These are phyloP conservation scores for Rhytidiadelphus loreus DNA, from an alignment of 225 moss, liverwort and hornwort genomes.

Conservation along the genomic window DNA sequence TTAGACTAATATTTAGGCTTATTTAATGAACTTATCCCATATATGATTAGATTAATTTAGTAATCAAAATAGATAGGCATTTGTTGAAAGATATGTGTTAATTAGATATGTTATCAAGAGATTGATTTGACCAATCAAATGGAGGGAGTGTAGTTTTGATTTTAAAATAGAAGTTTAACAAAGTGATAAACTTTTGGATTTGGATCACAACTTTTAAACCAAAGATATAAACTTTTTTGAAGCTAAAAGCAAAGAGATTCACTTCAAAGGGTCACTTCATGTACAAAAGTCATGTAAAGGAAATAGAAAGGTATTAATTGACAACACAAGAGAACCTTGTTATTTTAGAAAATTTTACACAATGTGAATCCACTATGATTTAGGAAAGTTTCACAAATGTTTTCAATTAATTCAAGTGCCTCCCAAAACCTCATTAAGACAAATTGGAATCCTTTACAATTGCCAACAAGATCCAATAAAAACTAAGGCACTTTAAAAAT, in stretches of 20 bases:
- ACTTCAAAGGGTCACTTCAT: not conserved
- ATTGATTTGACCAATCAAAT: not conserved
- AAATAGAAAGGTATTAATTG: not conserved
- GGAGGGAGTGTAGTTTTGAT: rapidly evolving
- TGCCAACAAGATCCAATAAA: not conserved
- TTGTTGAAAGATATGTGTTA: not conserved
- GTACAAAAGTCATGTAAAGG: too few relatives aligned
- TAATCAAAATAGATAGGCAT: not conserved
- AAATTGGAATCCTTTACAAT: not conserved
- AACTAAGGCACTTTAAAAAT: not conserved
- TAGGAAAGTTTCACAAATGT: not conserved
- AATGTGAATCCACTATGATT: not conserved
- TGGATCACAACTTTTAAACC: not conserved
- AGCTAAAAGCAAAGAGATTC: not conserved
- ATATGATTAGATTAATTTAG: rapidly evolving
- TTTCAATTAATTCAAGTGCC: not conserved
- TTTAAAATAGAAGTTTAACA: not conserved
- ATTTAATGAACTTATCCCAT: not conserved
- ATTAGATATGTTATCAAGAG: not conserved
- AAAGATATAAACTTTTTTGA: not conserved
- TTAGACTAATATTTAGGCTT: not conserved
- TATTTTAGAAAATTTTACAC: not conserved
- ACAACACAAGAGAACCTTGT: not conserved
- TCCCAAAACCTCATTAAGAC: rapidly evolving
- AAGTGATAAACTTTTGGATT: not conserved